Conservation (phyloP, 768 basidiomycete genomes). For the Pleurotus pulmonarius region DNA sequence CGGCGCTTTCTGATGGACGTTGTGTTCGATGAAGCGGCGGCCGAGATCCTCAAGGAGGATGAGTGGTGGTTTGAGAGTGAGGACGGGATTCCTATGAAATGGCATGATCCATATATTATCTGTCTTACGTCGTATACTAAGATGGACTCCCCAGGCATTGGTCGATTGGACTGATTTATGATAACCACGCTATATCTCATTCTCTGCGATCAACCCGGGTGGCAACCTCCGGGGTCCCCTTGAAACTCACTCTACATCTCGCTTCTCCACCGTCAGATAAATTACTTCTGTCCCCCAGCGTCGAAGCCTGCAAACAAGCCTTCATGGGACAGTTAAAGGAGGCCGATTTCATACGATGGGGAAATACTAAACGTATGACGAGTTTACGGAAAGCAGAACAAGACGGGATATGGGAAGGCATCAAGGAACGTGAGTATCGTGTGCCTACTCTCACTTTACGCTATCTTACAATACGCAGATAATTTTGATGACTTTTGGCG, state of each 20-base stretch:
- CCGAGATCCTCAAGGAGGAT: slow-evolving; percentile 73
- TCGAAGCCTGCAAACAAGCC: slow-evolving; percentile 87
- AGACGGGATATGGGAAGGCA: slow-evolving; percentile 96
- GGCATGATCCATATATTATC: slow-evolving; percentile 46
- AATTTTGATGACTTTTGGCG: slow-evolving; percentile 96
- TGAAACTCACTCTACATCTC: slow-evolving; percentile 83
- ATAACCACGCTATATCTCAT: slow-evolving; percentile 68
- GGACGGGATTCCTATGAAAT: slow-evolving; percentile 78
- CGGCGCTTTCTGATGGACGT: slow-evolving; percentile 87
- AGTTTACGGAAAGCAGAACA: slow-evolving; percentile 87
- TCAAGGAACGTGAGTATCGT: slow-evolving; percentile 76
- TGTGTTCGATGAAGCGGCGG: slow-evolving; percentile 84
- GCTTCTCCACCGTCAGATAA: slow-evolving; percentile 85
- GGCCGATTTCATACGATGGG: slow-evolving; percentile 96
- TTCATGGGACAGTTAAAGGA: slow-evolving; percentile 97
- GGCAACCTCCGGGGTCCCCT: slow-evolving; percentile 42
- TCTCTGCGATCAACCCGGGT: slow-evolving; percentile 49
- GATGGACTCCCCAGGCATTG: slow-evolving; percentile 76
- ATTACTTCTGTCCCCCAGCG: slow-evolving; percentile 72
- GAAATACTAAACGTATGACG: slow-evolving; percentile 92
- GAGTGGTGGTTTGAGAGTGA: slow-evolving; percentile 99
- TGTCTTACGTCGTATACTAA: neutral
- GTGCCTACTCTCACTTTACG: neutral
- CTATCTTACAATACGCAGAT: slow-evolving; percentile 45
- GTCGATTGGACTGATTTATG: slow-evolving; percentile 94